Percentiles rank a stretch among this genome's conserved stretches.
Conservation (phyloP, 345 rosid species). For the Brassica carinata region DNA sequence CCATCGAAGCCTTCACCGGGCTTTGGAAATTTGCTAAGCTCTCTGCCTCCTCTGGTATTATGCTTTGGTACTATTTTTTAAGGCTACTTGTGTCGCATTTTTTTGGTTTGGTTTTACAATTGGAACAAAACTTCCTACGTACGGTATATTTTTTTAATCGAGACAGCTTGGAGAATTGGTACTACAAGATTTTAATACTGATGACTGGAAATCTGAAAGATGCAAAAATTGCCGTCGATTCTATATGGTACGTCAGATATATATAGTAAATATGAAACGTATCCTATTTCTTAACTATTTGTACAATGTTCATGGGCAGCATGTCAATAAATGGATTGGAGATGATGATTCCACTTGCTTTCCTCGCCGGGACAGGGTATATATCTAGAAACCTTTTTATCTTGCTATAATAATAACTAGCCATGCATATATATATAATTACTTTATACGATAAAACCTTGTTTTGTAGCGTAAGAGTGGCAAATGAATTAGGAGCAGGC, state of each 20-base stretch:
- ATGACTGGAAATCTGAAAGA: conserved; percentile 82
- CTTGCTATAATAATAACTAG: background rate
- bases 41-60: background rate
- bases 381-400: background rate
- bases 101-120: background rate
- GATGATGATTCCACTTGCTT: conserved; percentile 80
- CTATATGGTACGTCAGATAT: conserved; percentile 47
- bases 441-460: background rate
- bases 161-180: conserved; percentile 43
- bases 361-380: conserved; percentile 75
- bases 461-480: conserved; percentile 67
- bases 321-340: conserved; percentile 80
- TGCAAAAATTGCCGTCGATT: conserved; percentile 77
- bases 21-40: background rate
- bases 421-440: background rate
- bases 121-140: background rate
- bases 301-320: conserved; percentile 43
- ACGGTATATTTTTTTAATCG: background rate
- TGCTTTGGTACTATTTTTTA: background rate
- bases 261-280: background rate
- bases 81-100: background rate
- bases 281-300: background rate
- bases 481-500: conserved; percentile 41
- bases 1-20: background rate
- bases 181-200: conserved; percentile 58